Evolutionary conservation across 306 rosid genomes (phyloP), one percentile per base, ranked within the genome.

Genomic region (Cucumis hystrix): DNA sequence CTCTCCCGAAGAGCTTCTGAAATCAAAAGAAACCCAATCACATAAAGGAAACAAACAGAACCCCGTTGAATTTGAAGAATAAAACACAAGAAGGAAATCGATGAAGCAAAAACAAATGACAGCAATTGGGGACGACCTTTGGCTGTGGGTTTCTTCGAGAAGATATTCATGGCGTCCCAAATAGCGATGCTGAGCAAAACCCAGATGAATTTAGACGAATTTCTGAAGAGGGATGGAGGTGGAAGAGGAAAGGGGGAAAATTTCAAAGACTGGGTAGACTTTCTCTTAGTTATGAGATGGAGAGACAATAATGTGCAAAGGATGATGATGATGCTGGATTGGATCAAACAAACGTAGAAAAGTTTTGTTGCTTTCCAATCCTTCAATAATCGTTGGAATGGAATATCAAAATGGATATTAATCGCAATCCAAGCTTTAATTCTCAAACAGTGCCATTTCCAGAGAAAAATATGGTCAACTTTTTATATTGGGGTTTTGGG

Each of bases 1-100:
- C 98, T 92, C 90, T 87, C 96, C 78, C 99, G 85, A 75, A 96
- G 96, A 80, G 97, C 93, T 91, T 96, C 99, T 96, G 98, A 70
- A 81, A 43, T 37, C 8, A 25, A 70, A 71, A 49, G 23, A 23
- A 49, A 23, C 16, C 21, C 59, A 49, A 49, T 43, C 56, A 43
- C 35, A 41, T 17, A 25, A 59, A 87, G 83, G 13, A 33, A 77
- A 56, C 23, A 52, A 20, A 47, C 80, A 41, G 6, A 62, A 52
- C 25, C 17, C 81, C 4, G 28, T 76, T 59, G 10, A 81, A 68
- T 81, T 81, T 37, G 16, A 28, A 10, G 39, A 56, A 68, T 11
- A 81, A 59, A 64, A 47, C 10, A 20, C 33, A 65, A 5, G 74
- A 18, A 66, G 8, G 49, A 66, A 37, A 39, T 66, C 51, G 51